These are phyloP conservation scores for Pichia thaimueangensis DNA, from an alignment of 805 yeast species.

Conservation along the genomic window DNA sequence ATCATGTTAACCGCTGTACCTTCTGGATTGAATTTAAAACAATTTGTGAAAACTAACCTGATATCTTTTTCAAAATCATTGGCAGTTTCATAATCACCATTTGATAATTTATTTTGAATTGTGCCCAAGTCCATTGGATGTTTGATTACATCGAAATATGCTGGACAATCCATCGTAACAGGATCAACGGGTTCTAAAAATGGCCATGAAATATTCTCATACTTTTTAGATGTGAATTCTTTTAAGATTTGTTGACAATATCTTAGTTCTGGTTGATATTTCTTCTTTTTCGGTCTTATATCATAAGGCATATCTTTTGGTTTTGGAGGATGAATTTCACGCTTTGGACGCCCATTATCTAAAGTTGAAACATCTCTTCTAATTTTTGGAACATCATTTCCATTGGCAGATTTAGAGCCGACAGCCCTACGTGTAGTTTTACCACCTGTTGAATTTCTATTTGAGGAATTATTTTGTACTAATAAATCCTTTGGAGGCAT, in stretches of 20 bases:
- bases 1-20: slow-evolving; percentile 94
- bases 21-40: slow-evolving; percentile 90
- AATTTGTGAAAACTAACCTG: slow-evolving; percentile 76
- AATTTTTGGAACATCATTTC: slow-evolving; percentile 49
- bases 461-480: slow-evolving; percentile 4
- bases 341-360: slow-evolving; percentile 78
- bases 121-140: slow-evolving; percentile 95
- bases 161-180: slow-evolving; percentile 86
- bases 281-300: slow-evolving; percentile 85
- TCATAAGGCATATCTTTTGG: slow-evolving; percentile 92
- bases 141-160: slow-evolving; percentile 78
- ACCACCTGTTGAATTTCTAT: slow-evolving; percentile 20
- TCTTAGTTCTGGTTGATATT: slow-evolving; percentile 80
- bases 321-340: slow-evolving; percentile 95
- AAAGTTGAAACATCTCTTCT: slow-evolving; percentile 60
- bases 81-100: slow-evolving; percentile 83
- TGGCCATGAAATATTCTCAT: slow-evolving; percentile 80
- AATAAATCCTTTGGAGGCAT: slow-evolving; percentile 65
- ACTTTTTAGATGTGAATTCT: slow-evolving; percentile 78
- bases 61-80: slow-evolving; percentile 84
- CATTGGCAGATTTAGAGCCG: slow-evolving; percentile 22
- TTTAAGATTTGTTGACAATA: slow-evolving; percentile 77
- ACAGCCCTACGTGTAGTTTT: slow-evolving; percentile 3
- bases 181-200: slow-evolving; percentile 94
- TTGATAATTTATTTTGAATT: slow-evolving; percentile 68